A percentile compares a stretch with the other conserved stretches of the same genome.
Evolutionary conservation across 495 filamentous ascomycete species (phyloP).

Genomic region (Oleoguttula mirabilis): DNA sequence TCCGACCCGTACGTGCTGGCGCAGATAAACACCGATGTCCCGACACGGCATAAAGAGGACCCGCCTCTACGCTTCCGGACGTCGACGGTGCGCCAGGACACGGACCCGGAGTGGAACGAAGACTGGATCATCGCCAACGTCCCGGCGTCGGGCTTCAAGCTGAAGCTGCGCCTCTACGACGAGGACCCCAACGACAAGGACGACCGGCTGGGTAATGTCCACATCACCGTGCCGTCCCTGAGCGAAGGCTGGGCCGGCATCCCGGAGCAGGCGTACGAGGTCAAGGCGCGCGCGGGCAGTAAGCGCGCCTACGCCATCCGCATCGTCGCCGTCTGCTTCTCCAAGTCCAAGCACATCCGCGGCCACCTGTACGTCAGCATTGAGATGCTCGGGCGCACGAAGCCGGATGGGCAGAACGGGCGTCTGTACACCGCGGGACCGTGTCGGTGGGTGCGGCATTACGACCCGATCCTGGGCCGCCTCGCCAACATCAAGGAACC

Average conservation of each 20-base stretch:
- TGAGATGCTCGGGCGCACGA: conserved; percentile 59
- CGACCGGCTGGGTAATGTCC: conserved; percentile 74
- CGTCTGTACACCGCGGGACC: conserved; percentile 68
- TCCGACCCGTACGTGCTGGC: conserved; percentile 77
- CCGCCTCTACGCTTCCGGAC: conserved; percentile 62
- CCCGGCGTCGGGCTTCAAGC: conserved; percentile 58
- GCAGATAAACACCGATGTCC: conserved; percentile 49
- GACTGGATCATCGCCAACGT: conserved; percentile 84
- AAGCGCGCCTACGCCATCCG: conserved; percentile 70
- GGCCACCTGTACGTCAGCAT: conserved; percentile 57
- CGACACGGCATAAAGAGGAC: conserved; percentile 67
- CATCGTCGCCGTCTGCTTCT: conserved; percentile 47
- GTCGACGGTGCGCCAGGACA: conserved; percentile 54
- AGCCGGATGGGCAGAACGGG: conserved; percentile 53
- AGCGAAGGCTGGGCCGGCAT: conserved; percentile 57
- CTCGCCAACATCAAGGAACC: conserved; percentile 64
- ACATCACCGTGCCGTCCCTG: conserved; percentile 47
- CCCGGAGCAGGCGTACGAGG: conserved; percentile 49
- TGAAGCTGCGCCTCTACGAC: conserved; percentile 76
- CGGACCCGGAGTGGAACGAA: conserved; percentile 67
- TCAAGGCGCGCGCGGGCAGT: conserved; percentile 74
- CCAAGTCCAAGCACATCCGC: conserved; percentile 41
- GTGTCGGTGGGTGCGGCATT: conserved; percentile 70
- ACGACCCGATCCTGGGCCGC: conserved; percentile 77
- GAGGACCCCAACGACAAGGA: conserved; percentile 81